Percentiles rank a stretch among this genome's conserved stretches.
These are phyloP conservation scores for Pythium inflatum DNA, from an alignment of 352 stramenopile species.

Conservation along the genomic window DNA sequence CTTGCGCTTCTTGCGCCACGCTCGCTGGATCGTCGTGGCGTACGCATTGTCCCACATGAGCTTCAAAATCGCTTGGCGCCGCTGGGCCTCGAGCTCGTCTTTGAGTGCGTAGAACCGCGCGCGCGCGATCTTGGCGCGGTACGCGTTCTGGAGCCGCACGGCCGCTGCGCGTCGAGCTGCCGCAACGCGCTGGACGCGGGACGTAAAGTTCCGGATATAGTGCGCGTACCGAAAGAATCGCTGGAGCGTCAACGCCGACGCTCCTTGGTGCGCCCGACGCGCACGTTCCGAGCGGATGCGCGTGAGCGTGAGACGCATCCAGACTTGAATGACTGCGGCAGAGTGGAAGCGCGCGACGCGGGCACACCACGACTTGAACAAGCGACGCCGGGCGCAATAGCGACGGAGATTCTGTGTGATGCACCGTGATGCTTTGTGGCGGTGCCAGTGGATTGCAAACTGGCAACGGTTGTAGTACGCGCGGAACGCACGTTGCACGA, in stretches of 20 bases:
- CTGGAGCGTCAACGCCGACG: conserved; percentile 38
- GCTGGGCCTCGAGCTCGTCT: conserved; percentile 60
- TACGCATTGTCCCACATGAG: conserved; percentile 80
- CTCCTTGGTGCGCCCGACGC: conserved; percentile 15
- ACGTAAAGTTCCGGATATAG: conserved; percentile 46
- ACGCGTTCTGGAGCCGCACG: conserved; percentile 59
- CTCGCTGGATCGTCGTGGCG: conserved; percentile 65
- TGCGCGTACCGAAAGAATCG: conserved; percentile 52
- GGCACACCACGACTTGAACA: conserved; percentile 47
- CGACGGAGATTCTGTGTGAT: conserved; percentile 43
- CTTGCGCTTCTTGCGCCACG: conserved; percentile 44
- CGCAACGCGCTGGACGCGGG: conserved; percentile 39
- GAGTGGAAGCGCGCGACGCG: conserved; percentile 61
- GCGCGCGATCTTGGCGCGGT: conserved; percentile 62
- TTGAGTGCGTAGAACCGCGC: conserved; percentile 63
- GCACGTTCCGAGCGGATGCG: conserved; percentile 34
- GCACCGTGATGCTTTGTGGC: conserved; percentile 41
- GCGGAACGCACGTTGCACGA: conserved; percentile 51
- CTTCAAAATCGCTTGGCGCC: conserved; percentile 49
- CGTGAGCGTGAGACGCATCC: conserved; percentile 39
- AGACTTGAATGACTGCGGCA: conserved; percentile 58
- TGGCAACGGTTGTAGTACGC: conserved; percentile 41
- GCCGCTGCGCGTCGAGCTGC: conserved; percentile 39
- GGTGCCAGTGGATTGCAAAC: conserved; percentile 33
- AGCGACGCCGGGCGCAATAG: conserved; percentile 43